Evolutionary conservation across 2,329 filamentous ascomycete species (phyloP), one percentile per base, ranked within the genome.

Genomic region (Orbilia quercus): DNA sequence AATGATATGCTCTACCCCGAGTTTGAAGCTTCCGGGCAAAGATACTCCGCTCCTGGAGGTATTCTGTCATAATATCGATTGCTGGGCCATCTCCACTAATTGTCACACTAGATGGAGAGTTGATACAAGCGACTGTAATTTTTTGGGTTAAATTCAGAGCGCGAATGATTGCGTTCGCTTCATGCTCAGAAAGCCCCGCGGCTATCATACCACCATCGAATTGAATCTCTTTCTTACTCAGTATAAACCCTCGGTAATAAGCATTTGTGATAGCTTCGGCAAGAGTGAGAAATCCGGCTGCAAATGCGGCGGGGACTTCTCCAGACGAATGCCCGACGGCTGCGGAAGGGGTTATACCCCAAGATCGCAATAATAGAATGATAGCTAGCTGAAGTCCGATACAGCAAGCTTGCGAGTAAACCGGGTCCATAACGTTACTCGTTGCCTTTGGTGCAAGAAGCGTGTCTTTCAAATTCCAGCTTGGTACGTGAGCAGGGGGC

Each of bases 381-480:
- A 85, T 75, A 0, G 79, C 84, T 87, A 80, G 2, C 74, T 87
- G 86, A 0, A 88, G 40, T 0, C 85, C 84, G 0, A 85, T 86
- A 59, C 83, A 86, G 0, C 85, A 76, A 0, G 85, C 83, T 74
- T 87, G 85, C 0, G 83, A 81, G 22, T 85, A 75, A 1, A 80
- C 79, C 0, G 83, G 81, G 20, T 80, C 75, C 7, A 80, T 55
- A 6, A 62, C 22, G 1, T 45, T 20, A 31, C 25, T 54, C 6
- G 57, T 55, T 36, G 4, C 65, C n/a, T 50, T 50, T 1, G 50
- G 40, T 16, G 47, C 60, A 9, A 22, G 25, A 1, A 65, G 18
- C 23, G 57, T 7, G 0, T 40, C 25, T 28, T 47, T 38, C 16
- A 65, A 48, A 12, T 11, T 76, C 76, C 7, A 82, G 60, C 2